A percentile compares a stretch with the other conserved stretches of the same genome.
phyloP scores from a whole-genome alignment of 2,329 filamentous ascomycete species.

The Penicillium aurantiogriseum region DNA sequence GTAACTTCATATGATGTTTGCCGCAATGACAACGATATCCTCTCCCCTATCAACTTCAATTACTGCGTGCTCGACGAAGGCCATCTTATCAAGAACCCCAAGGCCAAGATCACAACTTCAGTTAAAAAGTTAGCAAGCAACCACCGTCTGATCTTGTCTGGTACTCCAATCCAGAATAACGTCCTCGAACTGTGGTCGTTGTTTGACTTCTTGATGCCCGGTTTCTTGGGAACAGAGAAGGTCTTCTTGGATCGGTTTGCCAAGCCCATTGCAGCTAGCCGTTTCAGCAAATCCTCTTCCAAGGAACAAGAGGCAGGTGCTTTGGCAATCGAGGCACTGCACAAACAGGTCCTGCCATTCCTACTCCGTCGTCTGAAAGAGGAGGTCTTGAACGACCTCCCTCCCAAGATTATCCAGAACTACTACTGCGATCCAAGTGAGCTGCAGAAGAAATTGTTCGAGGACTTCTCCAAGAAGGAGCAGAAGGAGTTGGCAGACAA shows the following conservation, averaged over 20 bases:
- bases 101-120: slow-evolving; percentile 89
- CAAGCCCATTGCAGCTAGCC: slow-evolving; percentile 89
- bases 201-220: slow-evolving; percentile 98
- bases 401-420: slow-evolving; percentile 97
- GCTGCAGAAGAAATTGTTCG: slow-evolving; percentile 89
- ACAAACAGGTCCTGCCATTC: slow-evolving; percentile 98
- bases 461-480: slow-evolving; percentile 93
- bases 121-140: slow-evolving; percentile 90
- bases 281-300: slow-evolving; percentile 94
- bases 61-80: slow-evolving; percentile 97
- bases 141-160: slow-evolving; percentile 91
- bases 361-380: slow-evolving; percentile 93
- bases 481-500: slow-evolving; percentile 82
- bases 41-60: slow-evolving; percentile 87
- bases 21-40: slow-evolving; percentile 85
- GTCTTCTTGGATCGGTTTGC: slow-evolving; percentile 95
- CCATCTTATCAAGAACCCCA: slow-evolving; percentile 97
- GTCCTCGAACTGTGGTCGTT: slow-evolving; percentile 96
- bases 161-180: slow-evolving; percentile 97
- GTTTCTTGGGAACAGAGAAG: slow-evolving; percentile 92
- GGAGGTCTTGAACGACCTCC: slow-evolving; percentile 92
- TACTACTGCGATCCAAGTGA: slow-evolving; percentile 99
- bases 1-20: slow-evolving; percentile 98
- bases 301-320: slow-evolving; percentile 98
- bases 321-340: slow-evolving; percentile 92